Base-by-base conservation (phyloP, 352 stramenopile species). In the Pythium folliculosum region DNA sequence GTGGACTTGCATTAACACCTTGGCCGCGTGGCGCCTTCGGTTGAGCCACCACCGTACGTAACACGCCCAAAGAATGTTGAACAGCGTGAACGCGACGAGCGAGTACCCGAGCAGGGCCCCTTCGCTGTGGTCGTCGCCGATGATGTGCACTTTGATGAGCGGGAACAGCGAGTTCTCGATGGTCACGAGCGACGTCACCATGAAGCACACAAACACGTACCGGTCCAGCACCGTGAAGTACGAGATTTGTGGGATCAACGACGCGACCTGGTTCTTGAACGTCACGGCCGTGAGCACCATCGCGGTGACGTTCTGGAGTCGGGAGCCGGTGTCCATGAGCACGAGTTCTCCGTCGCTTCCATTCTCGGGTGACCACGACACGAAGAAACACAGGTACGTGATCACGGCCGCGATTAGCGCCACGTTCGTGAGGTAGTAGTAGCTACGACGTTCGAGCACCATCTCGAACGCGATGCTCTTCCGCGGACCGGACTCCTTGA, bases 141-240 rank as follows among this genome's bases (percentile, higher is more conserved):
- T 32, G n/a, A 88, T 72, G 14, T n/a, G 27, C 22, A 17, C 8
- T n/a, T 43, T 12, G 21, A 32, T 38, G 3, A 83, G 12, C 3
- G 77, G 77, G 52, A 78, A 86, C 10, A 89, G 62, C 4, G 81
- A 73, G 54, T 82, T 89, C 65, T 85, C 81, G 47, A 89, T 54
- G 16, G 79, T 76, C 16, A 89, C 77, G 7, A 78, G 21, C 35
- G 70, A 86, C 17, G 79, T 69, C 43, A 86, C 71, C 14, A 88
- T 62, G 65, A 89, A 89, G 77, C 78, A 88, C 57, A 86, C 82
- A 37, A 78, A 84, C 1, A 89, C 76, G 40, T 86, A 90, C 60
- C 80, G 71, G 54, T 90, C 81, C 19, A 90, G 60, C 1, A 73
- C 76, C 22, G 82, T 91, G 22, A 88, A 81, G 55, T 91, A 91